Evolutionary conservation across 345 rosid genomes (phyloP).

Genomic region (Conringia planisiliqua): DNA sequence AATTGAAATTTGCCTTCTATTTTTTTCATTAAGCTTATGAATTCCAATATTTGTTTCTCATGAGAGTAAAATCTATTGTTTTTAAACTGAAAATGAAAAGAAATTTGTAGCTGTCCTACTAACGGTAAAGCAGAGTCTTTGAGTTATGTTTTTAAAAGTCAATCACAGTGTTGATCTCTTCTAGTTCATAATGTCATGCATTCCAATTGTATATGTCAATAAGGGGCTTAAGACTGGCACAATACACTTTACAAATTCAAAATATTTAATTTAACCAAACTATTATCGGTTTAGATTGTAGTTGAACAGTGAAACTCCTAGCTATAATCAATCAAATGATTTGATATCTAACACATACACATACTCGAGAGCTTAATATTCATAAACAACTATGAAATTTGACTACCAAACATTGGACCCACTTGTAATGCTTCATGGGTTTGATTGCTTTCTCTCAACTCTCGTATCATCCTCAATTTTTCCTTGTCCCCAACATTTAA

Average conservation of each 20-base stretch:
- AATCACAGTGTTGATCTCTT: no score
- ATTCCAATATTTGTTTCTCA: no score
- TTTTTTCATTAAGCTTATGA: no score
- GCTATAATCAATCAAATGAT: neutral
- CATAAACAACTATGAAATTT: conserved; percentile 10
- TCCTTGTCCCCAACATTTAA: conserved; percentile 21
- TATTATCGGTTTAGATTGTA: neutral
- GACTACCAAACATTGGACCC: conserved; percentile 32
- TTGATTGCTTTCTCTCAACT: neutral
- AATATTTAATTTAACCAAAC: neutral
- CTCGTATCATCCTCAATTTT: neutral
- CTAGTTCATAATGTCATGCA: no score
- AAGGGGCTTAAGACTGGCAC: neutral
- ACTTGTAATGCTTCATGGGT: conserved; percentile 19
- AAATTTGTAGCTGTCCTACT: no score
- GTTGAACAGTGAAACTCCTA: neutral
- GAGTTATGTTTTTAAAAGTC: no score
- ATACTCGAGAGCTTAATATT: neutral
- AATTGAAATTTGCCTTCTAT: no score
- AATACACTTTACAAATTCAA: neutral
- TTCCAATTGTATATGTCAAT: neutral
- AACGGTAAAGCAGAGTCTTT: no score
- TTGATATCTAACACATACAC: neutral
- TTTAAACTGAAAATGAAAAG: no score
- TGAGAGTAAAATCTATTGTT: no score